These are phyloP conservation scores for Adansonia digitata DNA, from an alignment of 345 rosid species.

Conservation along the genomic window DNA sequence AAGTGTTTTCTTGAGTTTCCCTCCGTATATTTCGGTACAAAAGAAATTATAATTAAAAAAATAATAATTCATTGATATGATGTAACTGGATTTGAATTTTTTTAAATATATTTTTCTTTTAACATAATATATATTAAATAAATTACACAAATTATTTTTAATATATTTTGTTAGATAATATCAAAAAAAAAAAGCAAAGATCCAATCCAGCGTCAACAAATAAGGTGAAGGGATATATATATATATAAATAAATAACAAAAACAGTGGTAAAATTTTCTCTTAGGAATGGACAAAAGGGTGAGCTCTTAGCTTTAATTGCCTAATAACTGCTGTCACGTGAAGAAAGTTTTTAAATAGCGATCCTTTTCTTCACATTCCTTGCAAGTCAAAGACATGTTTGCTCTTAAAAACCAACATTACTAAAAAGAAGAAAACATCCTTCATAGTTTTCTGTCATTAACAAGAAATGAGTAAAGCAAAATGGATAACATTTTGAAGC, in stretches of 20 bases:
- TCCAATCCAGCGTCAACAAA: neutral
- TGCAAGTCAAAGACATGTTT: conserved; percentile 13
- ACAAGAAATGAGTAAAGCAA: conserved; percentile 3
- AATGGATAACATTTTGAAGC: conserved; percentile 3
- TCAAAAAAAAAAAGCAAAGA: neutral
- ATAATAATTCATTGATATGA: too few species aligned
- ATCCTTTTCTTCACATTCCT: conserved; percentile 12
- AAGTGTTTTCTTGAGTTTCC: neutral
- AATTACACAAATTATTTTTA: neutral
- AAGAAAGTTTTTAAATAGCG: neutral
- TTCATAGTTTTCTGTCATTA: conserved; percentile 19
- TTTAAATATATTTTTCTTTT: too few species aligned
- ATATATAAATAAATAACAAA: too few species aligned
- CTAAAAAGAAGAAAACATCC: conserved; percentile 20
- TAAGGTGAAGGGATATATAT: neutral
- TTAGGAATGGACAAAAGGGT: neutral
- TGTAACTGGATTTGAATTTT: too few species aligned
- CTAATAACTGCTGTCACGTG: conserved; percentile 7
- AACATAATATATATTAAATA: too few species aligned
- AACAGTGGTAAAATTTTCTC: neutral
- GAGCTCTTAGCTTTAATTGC: neutral
- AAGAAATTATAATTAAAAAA: too few species aligned
- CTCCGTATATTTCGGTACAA: too few species aligned
- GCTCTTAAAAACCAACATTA: conserved; percentile 16
- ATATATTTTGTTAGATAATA: neutral